phyloP scores from a whole-genome alignment of 2,329 filamentous ascomycete species.

The Sclerotinia nivalis region DNA sequence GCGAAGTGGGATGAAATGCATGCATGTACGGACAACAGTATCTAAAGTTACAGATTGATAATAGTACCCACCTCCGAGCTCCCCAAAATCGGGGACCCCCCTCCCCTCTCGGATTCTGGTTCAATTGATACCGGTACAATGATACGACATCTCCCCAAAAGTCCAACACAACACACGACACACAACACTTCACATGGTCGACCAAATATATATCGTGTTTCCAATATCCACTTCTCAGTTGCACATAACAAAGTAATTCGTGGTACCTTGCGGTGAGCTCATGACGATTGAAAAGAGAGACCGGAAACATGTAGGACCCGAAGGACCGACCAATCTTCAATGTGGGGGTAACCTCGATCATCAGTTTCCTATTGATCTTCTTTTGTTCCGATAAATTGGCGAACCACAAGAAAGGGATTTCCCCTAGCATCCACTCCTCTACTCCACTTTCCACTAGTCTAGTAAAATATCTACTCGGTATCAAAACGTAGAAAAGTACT shows the following conservation, averaged over 20 bases:
- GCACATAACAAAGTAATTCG: not conserved
- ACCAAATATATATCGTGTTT: not conserved
- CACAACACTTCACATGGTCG: conserved; percentile 12
- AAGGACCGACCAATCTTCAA: conserved; percentile 3
- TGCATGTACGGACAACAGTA: conserved; percentile 17
- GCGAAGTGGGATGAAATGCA: conserved; percentile 17
- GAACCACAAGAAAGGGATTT: conserved; percentile 1
- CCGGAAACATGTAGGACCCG: conserved; percentile 4
- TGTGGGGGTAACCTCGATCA: conserved; percentile 8
- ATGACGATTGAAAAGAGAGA: conserved; percentile 10
- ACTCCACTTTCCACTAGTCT: conserved; percentile 14
- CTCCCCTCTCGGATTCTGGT: not conserved
- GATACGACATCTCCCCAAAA: conserved; percentile 6
- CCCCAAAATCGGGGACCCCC: not conserved
- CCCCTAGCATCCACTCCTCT: not conserved
- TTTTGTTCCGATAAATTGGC: conserved; percentile 13
- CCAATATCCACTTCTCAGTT: conserved; percentile 3
- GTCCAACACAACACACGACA: not conserved
- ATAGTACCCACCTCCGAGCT: conserved; percentile 1
- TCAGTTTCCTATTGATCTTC: conserved; percentile 10
- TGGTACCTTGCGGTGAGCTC: conserved; percentile 16
- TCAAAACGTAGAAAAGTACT: not conserved
- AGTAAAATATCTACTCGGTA: conserved; percentile 13
- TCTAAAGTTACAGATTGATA: conserved; percentile 5
- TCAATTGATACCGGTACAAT: not conserved